These are phyloP conservation scores for Camellia sinensis DNA, from an alignment of 148 eudicot species.

Conservation along the genomic window DNA sequence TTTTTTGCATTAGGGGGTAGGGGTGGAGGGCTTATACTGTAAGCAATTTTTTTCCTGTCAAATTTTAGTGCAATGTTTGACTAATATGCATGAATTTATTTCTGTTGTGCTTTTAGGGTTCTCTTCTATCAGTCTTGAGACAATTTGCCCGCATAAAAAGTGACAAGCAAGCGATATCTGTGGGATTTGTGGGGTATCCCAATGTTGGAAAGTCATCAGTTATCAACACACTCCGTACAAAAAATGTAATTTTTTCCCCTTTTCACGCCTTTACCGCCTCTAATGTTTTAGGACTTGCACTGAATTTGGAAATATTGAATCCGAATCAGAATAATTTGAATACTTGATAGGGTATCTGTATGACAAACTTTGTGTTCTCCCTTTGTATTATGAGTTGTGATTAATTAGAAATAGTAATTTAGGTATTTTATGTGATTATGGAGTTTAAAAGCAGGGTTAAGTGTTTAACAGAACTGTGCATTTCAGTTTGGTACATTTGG, in stretches of 20 bases:
- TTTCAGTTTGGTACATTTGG: no score
- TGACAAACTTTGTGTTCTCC: not conserved
- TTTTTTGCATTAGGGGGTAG: not conserved
- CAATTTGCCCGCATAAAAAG: constrained; percentile 85
- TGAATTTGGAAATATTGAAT: not conserved
- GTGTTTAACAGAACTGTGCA: no score
- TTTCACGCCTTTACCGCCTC: not conserved
- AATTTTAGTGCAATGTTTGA: not conserved
- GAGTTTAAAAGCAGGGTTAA: no score
- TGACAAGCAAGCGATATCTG: constrained; percentile 88
- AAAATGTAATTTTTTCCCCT: constrained; percentile 51
- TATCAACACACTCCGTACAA: constrained; percentile 80
- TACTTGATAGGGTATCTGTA: not conserved
- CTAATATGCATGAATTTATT: not conserved
- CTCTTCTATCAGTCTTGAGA: constrained; percentile 82
- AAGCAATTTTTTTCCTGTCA: not conserved
- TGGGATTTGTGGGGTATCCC: constrained; percentile 95
- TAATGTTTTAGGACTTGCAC: not conserved
- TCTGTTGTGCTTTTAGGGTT: constrained; percentile 46
- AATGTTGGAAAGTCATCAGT: constrained; percentile 97
- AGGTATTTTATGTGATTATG: no score
- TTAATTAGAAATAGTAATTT: no score
- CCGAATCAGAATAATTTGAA: not conserved
- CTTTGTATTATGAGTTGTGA: no score
- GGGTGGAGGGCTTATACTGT: not conserved